Evolutionary conservation across 2,329 filamentous ascomycete species (phyloP).

Genomic region (Hypoxylon sp.): DNA sequence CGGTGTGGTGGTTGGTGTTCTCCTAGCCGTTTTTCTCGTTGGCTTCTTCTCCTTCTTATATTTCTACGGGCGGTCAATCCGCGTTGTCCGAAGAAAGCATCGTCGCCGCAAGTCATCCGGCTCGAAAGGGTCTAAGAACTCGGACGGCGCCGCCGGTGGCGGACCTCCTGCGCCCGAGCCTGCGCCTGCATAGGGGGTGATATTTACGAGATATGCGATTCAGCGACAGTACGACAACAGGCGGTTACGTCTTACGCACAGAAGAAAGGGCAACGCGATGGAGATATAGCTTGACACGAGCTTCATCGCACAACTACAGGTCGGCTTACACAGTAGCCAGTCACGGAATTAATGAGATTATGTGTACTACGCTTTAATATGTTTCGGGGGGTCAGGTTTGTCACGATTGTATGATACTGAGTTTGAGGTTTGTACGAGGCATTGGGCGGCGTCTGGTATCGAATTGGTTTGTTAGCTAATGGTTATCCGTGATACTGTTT

Average conservation of each 20-base stretch:
- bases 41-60: slow-evolving; percentile 40
- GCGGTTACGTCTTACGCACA: neutral
- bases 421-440: slow-evolving; percentile 29
- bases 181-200: slow-evolving; percentile 15
- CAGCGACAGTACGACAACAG: neutral
- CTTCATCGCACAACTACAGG: slow-evolving; percentile 29
- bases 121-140: slow-evolving; percentile 34
- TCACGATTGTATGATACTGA: slow-evolving; percentile 36
- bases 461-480: slow-evolving; percentile 27
- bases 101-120: slow-evolving; percentile 35
- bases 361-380: slow-evolving; percentile 20
- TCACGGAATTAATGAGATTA: slow-evolving; percentile 21
- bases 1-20: slow-evolving; percentile 44
- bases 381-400: slow-evolving; percentile 15
- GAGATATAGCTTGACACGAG: slow-evolving; percentile 7
- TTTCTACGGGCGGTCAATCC: slow-evolving; percentile 42
- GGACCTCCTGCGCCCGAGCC: slow-evolving; percentile 26
- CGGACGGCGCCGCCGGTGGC: slow-evolving; percentile 20
- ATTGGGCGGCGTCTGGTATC: slow-evolving; percentile 31
- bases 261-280: slow-evolving; percentile 6
- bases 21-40: slow-evolving; percentile 41
- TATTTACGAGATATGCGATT: slow-evolving; percentile 13
- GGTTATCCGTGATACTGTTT: slow-evolving; percentile 22
- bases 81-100: slow-evolving; percentile 31
- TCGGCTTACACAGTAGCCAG: slow-evolving; percentile 32